Conservation (phyloP, 176 grass and related monocot genomes). For the Cymbopogon citratus region DNA sequence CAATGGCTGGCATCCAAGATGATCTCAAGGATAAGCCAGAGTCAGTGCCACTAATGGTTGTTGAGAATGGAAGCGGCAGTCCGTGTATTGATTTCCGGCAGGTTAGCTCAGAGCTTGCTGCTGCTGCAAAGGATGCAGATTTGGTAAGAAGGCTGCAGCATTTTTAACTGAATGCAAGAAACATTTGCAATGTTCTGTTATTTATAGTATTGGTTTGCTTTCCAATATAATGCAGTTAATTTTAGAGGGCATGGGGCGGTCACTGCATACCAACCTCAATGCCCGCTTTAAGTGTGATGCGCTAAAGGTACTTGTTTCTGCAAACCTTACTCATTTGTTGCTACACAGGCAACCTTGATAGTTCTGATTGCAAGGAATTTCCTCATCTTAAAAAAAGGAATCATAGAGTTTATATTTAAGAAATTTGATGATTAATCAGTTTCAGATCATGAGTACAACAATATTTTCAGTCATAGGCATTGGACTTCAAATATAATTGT, state of each 20-base stretch:
- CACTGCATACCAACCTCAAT: constrained; percentile 92
- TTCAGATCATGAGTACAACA: not conserved
- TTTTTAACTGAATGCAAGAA: not conserved
- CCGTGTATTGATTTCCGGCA: constrained; percentile 94
- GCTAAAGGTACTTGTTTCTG: constrained; percentile 63
- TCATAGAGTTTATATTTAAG: not conserved
- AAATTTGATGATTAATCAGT: not conserved
- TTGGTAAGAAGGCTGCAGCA: constrained; percentile 49
- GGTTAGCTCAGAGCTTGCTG: constrained; percentile 94
- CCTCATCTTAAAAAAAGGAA: not conserved
- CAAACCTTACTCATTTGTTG: not conserved
- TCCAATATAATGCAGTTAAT: constrained; percentile 53
- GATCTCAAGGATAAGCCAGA: constrained; percentile 54
- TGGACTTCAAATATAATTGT: not conserved
- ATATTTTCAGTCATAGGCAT: not conserved
- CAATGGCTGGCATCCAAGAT: constrained; percentile 83
- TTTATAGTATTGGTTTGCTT: constrained; percentile 19
- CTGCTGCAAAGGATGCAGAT: constrained; percentile 79
- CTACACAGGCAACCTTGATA: not conserved
- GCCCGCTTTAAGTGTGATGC: constrained; percentile 81
- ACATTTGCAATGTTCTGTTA: constrained; percentile 9
- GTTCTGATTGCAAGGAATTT: not conserved
- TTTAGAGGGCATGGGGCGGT: constrained; percentile 90
- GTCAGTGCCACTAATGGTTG: constrained; percentile 80
- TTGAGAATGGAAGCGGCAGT: constrained; percentile 87